Evolutionary conservation across 2,329 filamentous ascomycete genomes (phyloP).

Genomic region (Aureobasidium leucospermi): DNA sequence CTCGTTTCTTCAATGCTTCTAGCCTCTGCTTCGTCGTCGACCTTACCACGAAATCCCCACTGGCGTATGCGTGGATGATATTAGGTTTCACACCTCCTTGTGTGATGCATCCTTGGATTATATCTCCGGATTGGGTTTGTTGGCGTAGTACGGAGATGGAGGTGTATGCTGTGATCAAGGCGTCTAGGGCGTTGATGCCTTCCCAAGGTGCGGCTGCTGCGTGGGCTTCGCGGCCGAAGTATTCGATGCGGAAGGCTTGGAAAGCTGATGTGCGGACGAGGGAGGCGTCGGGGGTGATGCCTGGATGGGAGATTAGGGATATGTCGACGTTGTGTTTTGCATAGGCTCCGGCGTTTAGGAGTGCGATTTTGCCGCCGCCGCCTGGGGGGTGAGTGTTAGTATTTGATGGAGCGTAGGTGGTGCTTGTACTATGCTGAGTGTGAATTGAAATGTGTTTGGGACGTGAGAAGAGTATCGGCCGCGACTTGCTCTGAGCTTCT

Average conservation of each 20-base stretch:
- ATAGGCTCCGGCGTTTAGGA: constrained; percentile 39
- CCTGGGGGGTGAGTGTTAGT: constrained; percentile 11
- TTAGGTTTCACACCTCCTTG: constrained; percentile 28
- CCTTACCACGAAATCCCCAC: constrained; percentile 32
- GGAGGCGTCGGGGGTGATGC: constrained; percentile 34
- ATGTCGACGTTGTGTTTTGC: constrained; percentile 31
- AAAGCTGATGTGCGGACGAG: constrained; percentile 49
- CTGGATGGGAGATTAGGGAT: constrained; percentile 30
- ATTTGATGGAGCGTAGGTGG: too few relatives aligned
- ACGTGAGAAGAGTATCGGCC: background rate
- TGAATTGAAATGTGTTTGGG: too few relatives aligned
- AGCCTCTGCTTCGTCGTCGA: constrained; percentile 25
- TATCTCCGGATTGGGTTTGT: constrained; percentile 33
- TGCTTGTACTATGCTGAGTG: too few relatives aligned
- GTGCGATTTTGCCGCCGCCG: constrained; percentile 38
- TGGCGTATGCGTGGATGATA: constrained; percentile 34
- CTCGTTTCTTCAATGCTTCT: constrained; percentile 25
- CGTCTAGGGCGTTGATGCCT: constrained; percentile 17
- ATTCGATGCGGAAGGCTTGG: constrained; percentile 43
- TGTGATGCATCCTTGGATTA: constrained; percentile 29
- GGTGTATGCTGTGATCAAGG: constrained; percentile 24
- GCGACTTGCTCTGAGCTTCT: too few relatives aligned
- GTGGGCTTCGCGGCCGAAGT: constrained; percentile 35
- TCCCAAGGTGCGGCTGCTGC: constrained; percentile 30
- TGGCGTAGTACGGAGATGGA: constrained; percentile 31